Conservation (phyloP, 768 basidiomycete species). For the Tylopilus balloui region DNA sequence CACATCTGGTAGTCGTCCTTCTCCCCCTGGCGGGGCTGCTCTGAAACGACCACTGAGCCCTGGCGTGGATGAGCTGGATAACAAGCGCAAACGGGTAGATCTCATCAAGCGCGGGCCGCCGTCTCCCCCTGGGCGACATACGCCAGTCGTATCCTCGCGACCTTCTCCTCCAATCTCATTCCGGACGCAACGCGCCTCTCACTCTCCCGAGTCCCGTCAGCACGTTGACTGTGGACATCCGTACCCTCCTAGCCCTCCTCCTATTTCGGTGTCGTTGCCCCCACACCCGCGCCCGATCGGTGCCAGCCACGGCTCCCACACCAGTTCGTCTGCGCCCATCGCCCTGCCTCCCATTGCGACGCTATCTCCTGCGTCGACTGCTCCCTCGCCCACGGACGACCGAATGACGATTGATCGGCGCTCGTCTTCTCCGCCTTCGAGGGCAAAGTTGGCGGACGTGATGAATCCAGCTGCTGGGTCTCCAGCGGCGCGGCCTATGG, state of each 20-base stretch:
- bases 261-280: conserved; percentile 59
- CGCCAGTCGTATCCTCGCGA: conserved; percentile 56
- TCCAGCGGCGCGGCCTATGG: conserved; percentile 47
- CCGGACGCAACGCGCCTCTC: conserved; percentile 64
- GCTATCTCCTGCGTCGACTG: conserved; percentile 56
- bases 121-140: conserved; percentile 49
- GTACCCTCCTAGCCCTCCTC: conserved; percentile 48
- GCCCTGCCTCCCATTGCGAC: conserved; percentile 70
- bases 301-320: conserved; percentile 41
- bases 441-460: conserved; percentile 50
- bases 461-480: conserved; percentile 48
- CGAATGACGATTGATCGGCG: conserved; percentile 36
- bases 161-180: conserved; percentile 73
- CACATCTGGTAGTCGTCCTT: conserved; percentile 58
- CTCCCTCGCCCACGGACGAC: conserved; percentile 48
- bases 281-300: conserved; percentile 75
- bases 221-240: conserved; percentile 23
- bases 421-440: conserved; percentile 47
- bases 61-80: conserved; percentile 53
- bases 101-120: conserved; percentile 45
- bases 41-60: conserved; percentile 72
- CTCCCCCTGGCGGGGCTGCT: conserved; percentile 49
- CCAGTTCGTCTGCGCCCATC: conserved; percentile 37
- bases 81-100: conserved; percentile 64
- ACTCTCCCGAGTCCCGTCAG: conserved; percentile 64